A percentile compares a stretch with the other conserved stretches of the same genome.
Conservation (phyloP, 768 basidiomycete genomes). For the Suillus variegatus region DNA sequence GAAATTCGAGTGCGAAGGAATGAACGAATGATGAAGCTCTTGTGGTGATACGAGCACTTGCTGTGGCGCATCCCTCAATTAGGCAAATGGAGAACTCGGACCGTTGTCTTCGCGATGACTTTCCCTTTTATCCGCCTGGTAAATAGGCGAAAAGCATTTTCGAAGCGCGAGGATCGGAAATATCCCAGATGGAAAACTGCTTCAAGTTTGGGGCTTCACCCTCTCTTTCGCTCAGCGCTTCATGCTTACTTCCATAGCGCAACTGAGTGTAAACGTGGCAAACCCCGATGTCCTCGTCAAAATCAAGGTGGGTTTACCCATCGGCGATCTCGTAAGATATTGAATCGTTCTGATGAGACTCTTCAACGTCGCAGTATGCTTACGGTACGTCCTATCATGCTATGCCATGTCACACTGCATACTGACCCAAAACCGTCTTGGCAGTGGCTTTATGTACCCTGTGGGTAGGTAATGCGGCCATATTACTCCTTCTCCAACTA, state of each 20-base stretch:
- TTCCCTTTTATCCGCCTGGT: not conserved
- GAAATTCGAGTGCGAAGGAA: not conserved
- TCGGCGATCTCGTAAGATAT: not conserved
- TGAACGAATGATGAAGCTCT: not conserved
- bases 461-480: constrained; percentile 1
- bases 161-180: not conserved
- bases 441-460: not conserved
- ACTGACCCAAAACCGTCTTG: not conserved
- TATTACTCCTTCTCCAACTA: not conserved
- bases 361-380: not conserved
- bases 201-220: not conserved
- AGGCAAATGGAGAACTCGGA: not conserved
- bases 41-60: too few species aligned
- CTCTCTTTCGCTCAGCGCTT: not conserved
- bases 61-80: too few species aligned
- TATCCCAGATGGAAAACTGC: not conserved
- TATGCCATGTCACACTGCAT: not conserved
- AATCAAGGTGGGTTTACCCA: not conserved
- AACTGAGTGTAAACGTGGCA: not conserved
- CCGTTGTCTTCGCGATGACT: constrained; percentile 7
- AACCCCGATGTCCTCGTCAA: not conserved
- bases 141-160: not conserved
- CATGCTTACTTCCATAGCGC: not conserved
- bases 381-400: not conserved
- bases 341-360: not conserved